Percentiles rank a stretch among this genome's conserved stretches.
phyloP scores from a whole-genome alignment of 768 basidiomycete species.

The Suillus luteus region DNA sequence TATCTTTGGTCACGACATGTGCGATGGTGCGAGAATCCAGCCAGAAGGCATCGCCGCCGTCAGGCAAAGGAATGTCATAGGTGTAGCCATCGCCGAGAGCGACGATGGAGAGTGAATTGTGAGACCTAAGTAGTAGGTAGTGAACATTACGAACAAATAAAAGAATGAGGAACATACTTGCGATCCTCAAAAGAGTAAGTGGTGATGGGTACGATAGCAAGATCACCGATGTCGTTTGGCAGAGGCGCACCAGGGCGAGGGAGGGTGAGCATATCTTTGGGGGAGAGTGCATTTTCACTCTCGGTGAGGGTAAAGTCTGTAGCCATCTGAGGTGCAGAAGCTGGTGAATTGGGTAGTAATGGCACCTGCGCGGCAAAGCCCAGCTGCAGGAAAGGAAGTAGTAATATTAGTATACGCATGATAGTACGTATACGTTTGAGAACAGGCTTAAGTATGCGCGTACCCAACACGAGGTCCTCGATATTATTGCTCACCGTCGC shows the following conservation, averaged over 20 bases:
- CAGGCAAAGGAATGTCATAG: conserved; percentile 58
- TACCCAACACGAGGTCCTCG: neutral
- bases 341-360: neutral
- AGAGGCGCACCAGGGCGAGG: conserved; percentile 65
- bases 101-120: conserved; percentile 65
- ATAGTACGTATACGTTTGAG: neutral
- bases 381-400: conserved; percentile 3
- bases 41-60: conserved; percentile 82
- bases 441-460: neutral
- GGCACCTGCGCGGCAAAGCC: conserved; percentile 7
- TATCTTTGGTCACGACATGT: conserved; percentile 58
- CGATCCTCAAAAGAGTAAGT: conserved; percentile 74
- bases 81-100: conserved; percentile 55
- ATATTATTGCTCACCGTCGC: neutral
- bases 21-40: conserved; percentile 69
- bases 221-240: conserved; percentile 68
- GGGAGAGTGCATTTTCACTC: conserved; percentile 56
- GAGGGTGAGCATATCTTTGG: conserved; percentile 69
- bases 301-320: conserved; percentile 1
- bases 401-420: neutral
- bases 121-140: conserved; percentile 49
- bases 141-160: neutral
- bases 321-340: conserved; percentile 4
- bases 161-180: conserved; percentile 49
- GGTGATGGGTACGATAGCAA: conserved; percentile 66